Evolutionary conservation across 441 rosid genomes (phyloP), one percentile per base, ranked within the genome.

Genomic region (Gossypium aridum): DNA sequence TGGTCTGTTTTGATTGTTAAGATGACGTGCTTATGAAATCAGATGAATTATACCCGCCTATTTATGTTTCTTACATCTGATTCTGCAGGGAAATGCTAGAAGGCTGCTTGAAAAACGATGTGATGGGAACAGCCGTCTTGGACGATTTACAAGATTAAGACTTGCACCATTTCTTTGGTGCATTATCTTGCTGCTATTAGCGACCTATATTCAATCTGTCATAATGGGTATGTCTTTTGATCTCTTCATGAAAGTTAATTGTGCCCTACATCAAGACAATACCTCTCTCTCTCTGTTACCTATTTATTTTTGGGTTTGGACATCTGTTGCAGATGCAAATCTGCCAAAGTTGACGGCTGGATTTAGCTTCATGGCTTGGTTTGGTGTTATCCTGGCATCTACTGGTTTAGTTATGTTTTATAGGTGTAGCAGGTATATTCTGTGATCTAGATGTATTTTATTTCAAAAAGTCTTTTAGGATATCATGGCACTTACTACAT

Each of bases 291-390:
- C 53, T 61, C 77, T 45, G 22, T 28, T 5, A 1, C n/a, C 31
- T 60, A 28, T 7, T 79, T 77, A 43, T 37, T 20, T 39, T 12
- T 34, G 28, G 10, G 22, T 68, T 37, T 69, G 13, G 68, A 20
- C 63, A 49, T 82, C 70, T 47, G 51, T 25, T 84, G 83, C 93
- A 96, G 99, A 79, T 77, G n/a, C 97, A 73, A 75, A 88, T 86
- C 85, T 93, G 71, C 98, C 97, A 67, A 92, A 81, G 87, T 70
- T 93, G 75, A 92, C 97, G 34, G 80, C 89, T 81, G 90, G 94
- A 59, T 80, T 88, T 86, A 96, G 90, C 79, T 87, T 90, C 74
- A 63, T 96, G 76, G 99, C 98, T 63, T 96, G 99, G 99, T 81
- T 83, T 65, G 98, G 97, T 49, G 81, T 91, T 77, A 76, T 96